These are phyloP conservation scores for Collariella sp. DNA, from an alignment of 495 filamentous ascomycete species.

Conservation along the genomic window DNA sequence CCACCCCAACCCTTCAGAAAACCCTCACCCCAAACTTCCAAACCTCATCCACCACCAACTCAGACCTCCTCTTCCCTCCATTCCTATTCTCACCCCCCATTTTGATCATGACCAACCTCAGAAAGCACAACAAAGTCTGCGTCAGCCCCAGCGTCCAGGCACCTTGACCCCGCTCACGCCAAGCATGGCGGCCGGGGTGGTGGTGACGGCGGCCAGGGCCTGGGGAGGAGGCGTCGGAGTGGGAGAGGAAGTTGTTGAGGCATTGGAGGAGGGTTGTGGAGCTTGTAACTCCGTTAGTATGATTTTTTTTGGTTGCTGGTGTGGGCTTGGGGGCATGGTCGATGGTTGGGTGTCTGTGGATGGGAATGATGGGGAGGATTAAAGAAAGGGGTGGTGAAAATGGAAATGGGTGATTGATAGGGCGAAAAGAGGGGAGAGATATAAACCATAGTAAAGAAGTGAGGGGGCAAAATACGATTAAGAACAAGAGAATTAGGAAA, in stretches of 20 bases:
- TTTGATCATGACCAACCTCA: conserved; percentile 29
- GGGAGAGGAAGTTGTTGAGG: conserved; percentile 69
- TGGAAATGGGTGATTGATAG: too few species aligned
- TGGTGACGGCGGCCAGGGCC: conserved; percentile 61
- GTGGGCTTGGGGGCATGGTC: neutral
- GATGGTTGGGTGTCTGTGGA: neutral
- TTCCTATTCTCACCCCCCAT: neutral
- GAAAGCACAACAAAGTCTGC: conserved; percentile 69
- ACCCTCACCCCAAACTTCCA: conserved; percentile 24
- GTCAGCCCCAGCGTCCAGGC: conserved; percentile 60
- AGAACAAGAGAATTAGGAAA: neutral
- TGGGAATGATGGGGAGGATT: neutral
- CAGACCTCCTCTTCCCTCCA: neutral
- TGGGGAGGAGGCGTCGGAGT: conserved; percentile 53
- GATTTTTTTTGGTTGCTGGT: neutral
- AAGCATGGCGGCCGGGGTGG: conserved; percentile 64
- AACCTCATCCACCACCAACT: conserved; percentile 20
- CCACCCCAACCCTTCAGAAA: conserved; percentile 1
- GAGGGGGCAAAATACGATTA: too few species aligned
- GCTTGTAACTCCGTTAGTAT: conserved; percentile 24
- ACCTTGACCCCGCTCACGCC: conserved; percentile 61
- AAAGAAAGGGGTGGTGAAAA: too few species aligned
- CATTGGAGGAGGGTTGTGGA: conserved; percentile 69
- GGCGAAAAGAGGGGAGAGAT: too few species aligned
- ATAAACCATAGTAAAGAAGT: too few species aligned